phyloP scores from a whole-genome alignment of 1,139 yeast genomes.

The Hyphopichia pseudoburtonii region DNA sequence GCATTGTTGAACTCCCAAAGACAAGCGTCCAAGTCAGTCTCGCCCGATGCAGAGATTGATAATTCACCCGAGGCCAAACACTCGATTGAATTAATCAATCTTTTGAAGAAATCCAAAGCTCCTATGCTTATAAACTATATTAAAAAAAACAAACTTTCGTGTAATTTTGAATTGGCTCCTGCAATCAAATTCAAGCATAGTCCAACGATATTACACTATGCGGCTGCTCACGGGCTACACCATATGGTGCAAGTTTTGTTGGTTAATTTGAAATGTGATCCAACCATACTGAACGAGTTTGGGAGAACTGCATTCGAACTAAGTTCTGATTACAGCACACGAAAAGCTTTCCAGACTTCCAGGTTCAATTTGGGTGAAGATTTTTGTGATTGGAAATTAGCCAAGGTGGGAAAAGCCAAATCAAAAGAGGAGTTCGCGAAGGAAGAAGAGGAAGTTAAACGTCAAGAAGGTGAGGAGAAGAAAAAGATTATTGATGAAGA shows the following conservation, averaged over 20 bases:
- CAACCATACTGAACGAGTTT: constrained; percentile 50
- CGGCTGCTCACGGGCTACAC: constrained; percentile 64
- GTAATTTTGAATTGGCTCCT: constrained; percentile 57
- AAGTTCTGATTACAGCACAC: constrained; percentile 43
- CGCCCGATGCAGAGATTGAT: constrained; percentile 18
- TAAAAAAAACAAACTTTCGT: constrained; percentile 54
- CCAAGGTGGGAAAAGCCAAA: constrained; percentile 66
- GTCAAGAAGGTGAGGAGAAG: constrained; percentile 34
- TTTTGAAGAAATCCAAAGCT: constrained; percentile 73
- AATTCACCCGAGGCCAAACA: constrained; percentile 42
- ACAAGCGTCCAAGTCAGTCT: constrained; percentile 18
- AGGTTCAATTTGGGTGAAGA: constrained; percentile 69
- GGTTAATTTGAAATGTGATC: constrained; percentile 68
- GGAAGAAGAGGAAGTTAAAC: constrained; percentile 35
- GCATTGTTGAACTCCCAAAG: constrained; percentile 14
- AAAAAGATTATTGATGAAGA: constrained; percentile 40
- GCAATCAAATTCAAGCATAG: constrained; percentile 46
- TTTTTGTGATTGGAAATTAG: constrained; percentile 64
- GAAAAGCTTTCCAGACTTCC: constrained; percentile 65
- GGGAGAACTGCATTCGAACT: constrained; percentile 63
- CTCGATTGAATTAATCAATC: constrained; percentile 55
- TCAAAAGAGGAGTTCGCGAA: constrained; percentile 62
- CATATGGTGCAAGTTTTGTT: constrained; percentile 70
- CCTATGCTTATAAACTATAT: constrained; percentile 69
- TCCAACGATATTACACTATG: constrained; percentile 81